Percentiles rank a stretch among this genome's conserved stretches.
phyloP scores from a whole-genome alignment of 2,329 filamentous ascomycete species.

The Penicillium brevicompactum region DNA sequence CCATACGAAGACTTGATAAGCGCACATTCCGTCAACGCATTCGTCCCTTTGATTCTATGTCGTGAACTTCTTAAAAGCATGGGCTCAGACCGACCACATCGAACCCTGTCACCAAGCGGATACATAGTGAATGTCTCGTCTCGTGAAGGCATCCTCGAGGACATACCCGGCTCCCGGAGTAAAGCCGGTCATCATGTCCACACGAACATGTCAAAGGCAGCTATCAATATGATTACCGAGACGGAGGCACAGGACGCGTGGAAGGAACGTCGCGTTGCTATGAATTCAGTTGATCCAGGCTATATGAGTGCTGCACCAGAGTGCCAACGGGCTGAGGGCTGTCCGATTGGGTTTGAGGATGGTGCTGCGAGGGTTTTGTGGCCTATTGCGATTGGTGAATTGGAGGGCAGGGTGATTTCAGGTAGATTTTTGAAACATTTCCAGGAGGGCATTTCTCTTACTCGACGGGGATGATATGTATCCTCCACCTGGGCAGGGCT shows the following conservation, averaged over 20 bases:
- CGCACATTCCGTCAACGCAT: slow-evolving; percentile 41
- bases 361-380: slow-evolving; percentile 41
- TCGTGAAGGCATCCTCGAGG: slow-evolving; percentile 40
- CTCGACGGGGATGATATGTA: not conserved
- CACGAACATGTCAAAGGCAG: slow-evolving; percentile 46
- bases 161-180: slow-evolving; percentile 8
- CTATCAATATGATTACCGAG: slow-evolving; percentile 46
- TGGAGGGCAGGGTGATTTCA: slow-evolving; percentile 13
- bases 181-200: slow-evolving; percentile 41
- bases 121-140: slow-evolving; percentile 39
- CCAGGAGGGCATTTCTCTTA: slow-evolving; percentile 13
- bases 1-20: slow-evolving; percentile 45
- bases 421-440: slow-evolving; percentile 30
- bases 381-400: slow-evolving; percentile 33
- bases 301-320: slow-evolving; percentile 43
- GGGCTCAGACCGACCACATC: not conserved
- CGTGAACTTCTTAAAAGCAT: slow-evolving; percentile 36
- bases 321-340: slow-evolving; percentile 27
- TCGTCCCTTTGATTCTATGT: slow-evolving; percentile 42
- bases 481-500: too few species aligned
- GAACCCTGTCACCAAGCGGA: not conserved
- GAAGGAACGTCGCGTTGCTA: slow-evolving; percentile 32
- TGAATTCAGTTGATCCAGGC: slow-evolving; percentile 44
- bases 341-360: slow-evolving; percentile 43
- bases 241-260: slow-evolving; percentile 38